These are phyloP conservation scores for Lasiodiplodia sp. DNA, from an alignment of 2,329 filamentous ascomycete species.

Conservation along the genomic window DNA sequence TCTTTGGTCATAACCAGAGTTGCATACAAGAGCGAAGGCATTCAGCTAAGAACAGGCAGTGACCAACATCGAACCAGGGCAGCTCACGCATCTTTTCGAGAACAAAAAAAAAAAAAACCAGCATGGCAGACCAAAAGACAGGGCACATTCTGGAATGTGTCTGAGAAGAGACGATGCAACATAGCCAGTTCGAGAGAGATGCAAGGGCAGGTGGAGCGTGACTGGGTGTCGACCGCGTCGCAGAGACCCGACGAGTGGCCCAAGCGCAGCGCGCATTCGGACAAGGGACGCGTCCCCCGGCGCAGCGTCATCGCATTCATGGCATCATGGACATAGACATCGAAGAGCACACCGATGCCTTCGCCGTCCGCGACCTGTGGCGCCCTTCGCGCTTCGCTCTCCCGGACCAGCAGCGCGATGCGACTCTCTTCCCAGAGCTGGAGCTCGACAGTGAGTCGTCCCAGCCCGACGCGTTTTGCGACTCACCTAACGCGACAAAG, in stretches of 20 bases:
- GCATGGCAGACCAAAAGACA: no score
- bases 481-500: conserved; percentile 39
- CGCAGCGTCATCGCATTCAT: conserved; percentile 7
- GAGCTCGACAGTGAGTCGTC: conserved; percentile 47
- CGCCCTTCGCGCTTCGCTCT: conserved; percentile 58
- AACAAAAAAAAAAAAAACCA: no score
- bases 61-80: no score
- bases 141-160: no score
- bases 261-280: conserved; percentile 10
- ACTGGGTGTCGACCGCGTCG: neutral
- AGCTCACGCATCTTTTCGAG: no score
- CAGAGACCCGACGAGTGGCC: neutral
- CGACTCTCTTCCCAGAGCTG: conserved; percentile 42
- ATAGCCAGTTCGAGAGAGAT: neutral
- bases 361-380: conserved; percentile 70
- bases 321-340: conserved; percentile 30
- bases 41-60: no score
- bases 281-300: conserved; percentile 22
- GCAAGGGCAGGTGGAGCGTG: neutral
- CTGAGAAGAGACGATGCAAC: neutral
- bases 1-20: no score
- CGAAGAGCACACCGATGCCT: conserved; percentile 60
- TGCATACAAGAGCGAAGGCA: no score
- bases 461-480: conserved; percentile 35
- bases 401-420: conserved; percentile 34